Percentiles rank a stretch among this genome's conserved stretches.
Conservation (phyloP, 2,329 filamentous ascomycete genomes). For the Claviceps pazoutovae region DNA sequence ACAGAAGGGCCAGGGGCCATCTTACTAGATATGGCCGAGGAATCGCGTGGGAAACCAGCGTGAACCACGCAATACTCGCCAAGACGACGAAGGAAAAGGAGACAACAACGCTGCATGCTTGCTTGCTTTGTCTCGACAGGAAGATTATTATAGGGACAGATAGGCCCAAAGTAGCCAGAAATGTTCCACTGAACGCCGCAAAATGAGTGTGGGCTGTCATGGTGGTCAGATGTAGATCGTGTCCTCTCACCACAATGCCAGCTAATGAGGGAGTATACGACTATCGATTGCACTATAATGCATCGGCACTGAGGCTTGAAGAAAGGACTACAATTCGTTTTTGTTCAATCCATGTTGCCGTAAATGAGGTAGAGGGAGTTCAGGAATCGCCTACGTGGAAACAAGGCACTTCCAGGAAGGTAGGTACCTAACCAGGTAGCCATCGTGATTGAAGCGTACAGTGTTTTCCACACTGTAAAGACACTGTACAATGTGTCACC, state of each 20-base stretch:
- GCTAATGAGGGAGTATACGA: not conserved
- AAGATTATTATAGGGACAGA: conserved; percentile 5
- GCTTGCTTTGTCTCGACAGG: not conserved
- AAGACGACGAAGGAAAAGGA: conserved; percentile 6
- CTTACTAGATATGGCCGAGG: conserved; percentile 42
- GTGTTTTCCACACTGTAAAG: not conserved
- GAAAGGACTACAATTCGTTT: rapidly evolving
- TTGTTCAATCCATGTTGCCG: not conserved
- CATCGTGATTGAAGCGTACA: not conserved
- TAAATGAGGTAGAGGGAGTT: not conserved
- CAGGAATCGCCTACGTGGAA: not conserved
- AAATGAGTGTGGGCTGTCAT: not conserved
- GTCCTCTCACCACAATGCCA: not conserved
- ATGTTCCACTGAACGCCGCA: not conserved
- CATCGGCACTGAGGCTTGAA: not conserved
- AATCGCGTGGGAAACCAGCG: conserved; percentile 19
- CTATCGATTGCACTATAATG: not conserved
- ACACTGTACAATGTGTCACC: not conserved
- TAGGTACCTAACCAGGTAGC: not conserved
- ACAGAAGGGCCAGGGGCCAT: not conserved
- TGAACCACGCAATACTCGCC: conserved; percentile 11
- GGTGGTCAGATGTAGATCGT: not conserved
- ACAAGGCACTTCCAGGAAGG: not conserved
- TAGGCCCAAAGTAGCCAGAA: conserved; percentile 4
- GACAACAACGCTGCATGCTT: not conserved